phyloP scores from a whole-genome alignment of 495 filamentous ascomycete species.

The Alectoria sarmentosa region DNA sequence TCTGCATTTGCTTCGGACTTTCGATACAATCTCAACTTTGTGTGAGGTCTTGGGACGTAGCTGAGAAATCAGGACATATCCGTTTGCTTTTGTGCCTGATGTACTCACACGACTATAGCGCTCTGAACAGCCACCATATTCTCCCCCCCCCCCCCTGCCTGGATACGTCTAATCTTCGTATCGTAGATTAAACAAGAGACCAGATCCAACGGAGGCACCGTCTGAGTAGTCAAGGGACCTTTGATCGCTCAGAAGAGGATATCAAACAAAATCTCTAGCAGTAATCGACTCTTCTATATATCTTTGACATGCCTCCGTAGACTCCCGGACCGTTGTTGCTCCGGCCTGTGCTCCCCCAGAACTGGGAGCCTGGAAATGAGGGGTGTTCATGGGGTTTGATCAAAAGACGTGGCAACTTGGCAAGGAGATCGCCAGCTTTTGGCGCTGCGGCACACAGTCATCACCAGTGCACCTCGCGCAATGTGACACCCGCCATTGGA shows the following conservation, averaged over 20 bases:
- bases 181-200: background rate
- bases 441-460: background rate
- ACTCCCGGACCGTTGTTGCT: background rate
- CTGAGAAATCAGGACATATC: background rate
- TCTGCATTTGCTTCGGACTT: background rate
- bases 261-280: background rate
- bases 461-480: background rate
- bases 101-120: background rate
- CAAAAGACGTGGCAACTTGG: background rate
- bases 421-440: background rate
- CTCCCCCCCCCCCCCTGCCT: background rate
- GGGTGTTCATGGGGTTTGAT: background rate
- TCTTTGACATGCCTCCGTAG: background rate
- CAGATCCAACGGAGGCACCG: background rate
- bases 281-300: background rate
- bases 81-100: background rate
- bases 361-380: background rate
- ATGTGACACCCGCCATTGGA: background rate
- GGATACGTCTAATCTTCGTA: background rate
- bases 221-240: background rate
- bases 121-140: background rate
- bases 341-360: background rate
- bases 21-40: background rate
- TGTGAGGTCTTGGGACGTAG: background rate
- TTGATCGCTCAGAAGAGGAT: background rate